These are phyloP conservation scores for Symmetrospora coprosmae DNA, from an alignment of 768 basidiomycete species.

Conservation along the genomic window DNA sequence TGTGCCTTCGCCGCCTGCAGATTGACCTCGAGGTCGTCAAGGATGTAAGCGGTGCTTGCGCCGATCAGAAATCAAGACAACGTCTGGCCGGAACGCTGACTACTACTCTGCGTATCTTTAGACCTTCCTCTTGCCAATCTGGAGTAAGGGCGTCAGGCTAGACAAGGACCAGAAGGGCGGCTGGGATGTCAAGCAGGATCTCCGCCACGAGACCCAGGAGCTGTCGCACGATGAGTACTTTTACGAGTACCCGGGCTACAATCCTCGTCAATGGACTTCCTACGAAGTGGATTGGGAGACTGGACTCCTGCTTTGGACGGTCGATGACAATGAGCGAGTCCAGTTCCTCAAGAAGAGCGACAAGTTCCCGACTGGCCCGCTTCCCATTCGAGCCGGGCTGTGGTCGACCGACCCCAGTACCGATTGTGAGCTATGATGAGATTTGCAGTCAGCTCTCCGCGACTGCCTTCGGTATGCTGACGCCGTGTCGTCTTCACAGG, in stretches of 20 bases:
- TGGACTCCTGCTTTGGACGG: background rate
- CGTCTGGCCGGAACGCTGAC: too few species aligned
- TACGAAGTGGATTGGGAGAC: conserved; percentile 1
- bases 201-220: conserved; percentile 2
- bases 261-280: background rate
- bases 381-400: background rate
- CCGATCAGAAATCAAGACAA: too few species aligned
- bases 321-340: background rate
- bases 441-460: too few species aligned
- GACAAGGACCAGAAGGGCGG: background rate
- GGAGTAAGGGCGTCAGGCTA: background rate
- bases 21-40: conserved; percentile 3
- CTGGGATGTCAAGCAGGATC: conserved; percentile 1
- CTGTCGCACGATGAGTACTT: background rate
- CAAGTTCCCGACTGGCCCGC: conserved; percentile 1
- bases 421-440: background rate
- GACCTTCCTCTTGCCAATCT: conserved; percentile 12
- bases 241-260: conserved; percentile 3
- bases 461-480: too few species aligned
- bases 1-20: background rate
- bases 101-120: too few species aligned
- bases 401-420: background rate
- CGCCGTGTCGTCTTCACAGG: background rate
- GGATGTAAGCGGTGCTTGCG: too few species aligned
- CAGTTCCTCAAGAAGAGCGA: background rate